phyloP scores from a whole-genome alignment of 768 basidiomycete species.

The Hygrophorus russula region DNA sequence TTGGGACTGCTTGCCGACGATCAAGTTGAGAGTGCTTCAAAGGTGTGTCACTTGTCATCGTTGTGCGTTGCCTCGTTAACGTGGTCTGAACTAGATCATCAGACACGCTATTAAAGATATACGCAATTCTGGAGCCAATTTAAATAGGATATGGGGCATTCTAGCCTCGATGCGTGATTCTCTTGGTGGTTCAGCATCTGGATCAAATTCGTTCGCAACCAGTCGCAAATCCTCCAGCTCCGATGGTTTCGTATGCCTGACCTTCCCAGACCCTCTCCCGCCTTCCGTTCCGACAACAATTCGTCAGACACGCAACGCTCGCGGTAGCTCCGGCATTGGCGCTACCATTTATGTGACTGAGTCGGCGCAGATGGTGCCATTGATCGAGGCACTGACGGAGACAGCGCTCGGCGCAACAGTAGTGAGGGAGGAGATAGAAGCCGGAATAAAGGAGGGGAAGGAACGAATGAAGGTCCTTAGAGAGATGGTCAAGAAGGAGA shows the following conservation, averaged over 20 bases:
- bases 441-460: constrained; percentile 42
- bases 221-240: constrained; percentile 1
- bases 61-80: not conserved
- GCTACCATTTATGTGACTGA: constrained; percentile 19
- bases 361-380: constrained; percentile 57
- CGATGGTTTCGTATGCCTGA: constrained; percentile 13
- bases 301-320: constrained; percentile 38
- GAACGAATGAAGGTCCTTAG: constrained; percentile 38
- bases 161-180: constrained; percentile 36
- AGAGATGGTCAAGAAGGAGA: constrained; percentile 44
- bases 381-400: constrained; percentile 50
- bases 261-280: constrained; percentile 51
- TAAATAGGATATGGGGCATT: constrained; percentile 53
- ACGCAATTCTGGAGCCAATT: constrained; percentile 38
- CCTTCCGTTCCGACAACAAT: constrained; percentile 30
- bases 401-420: constrained; percentile 30
- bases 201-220: too few species aligned
- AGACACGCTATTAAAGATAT: constrained; percentile 40
- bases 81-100: constrained; percentile 22
- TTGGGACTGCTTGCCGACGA: constrained; percentile 41
- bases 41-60: constrained; percentile 15
- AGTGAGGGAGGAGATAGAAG: constrained; percentile 52
- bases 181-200: constrained; percentile 1
- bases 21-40: constrained; percentile 24
- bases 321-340: constrained; percentile 17